Base-by-base conservation (phyloP, 1,139 yeast genomes). In the Blastobotrys niveus region DNA sequence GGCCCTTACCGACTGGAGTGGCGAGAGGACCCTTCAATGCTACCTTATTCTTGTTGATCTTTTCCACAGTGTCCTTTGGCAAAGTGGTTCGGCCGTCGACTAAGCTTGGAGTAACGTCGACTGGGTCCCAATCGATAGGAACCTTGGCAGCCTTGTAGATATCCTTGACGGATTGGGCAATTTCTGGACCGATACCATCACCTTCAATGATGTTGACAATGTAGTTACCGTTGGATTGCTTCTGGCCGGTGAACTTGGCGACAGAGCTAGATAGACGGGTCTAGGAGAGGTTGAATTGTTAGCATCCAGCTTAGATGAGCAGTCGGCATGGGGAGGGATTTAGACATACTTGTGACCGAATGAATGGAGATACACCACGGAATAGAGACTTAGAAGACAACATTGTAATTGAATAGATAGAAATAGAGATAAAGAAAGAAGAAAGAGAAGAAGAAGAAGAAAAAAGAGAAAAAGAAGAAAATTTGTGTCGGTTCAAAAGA, bases 11-110 rank as follows among this genome's bases (percentile, higher is more conserved):
- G 55, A 89, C 89, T 50, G 97, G 98, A 37, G 98, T 91, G 48
- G 97, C 97, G 63, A 91, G 74, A 29, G 97, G 97, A 55, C 98
- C 98, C 74, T 91, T 91, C 65, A 91, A 79, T 48, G 97, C 98
- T 54, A 91, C 91, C 70, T 82, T 77, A 75, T 89, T 86, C 71
- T 77, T 82, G 76, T 86, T 86, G 70, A 91, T 91, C 40, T 94
- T 84, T 60, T 84, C 89, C 55, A 91, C 87, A 48, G 97, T 96
- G 36, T 80, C 82, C 61, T 83, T 82, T 54, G 97, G 97, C 60
- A 91, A 82, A 48, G 96, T 83, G 58, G 97, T 89, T 71, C 83
- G 83, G 61, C 96, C 96, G 66, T 91, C 84, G 63, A 86, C 81
- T 59, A 91, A 76, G 52, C 85, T 75, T 45, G 98, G 98, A 47